Conservation (phyloP, 164 flowering plant species). For the Kalanchoe fedtschenkoi region DNA sequence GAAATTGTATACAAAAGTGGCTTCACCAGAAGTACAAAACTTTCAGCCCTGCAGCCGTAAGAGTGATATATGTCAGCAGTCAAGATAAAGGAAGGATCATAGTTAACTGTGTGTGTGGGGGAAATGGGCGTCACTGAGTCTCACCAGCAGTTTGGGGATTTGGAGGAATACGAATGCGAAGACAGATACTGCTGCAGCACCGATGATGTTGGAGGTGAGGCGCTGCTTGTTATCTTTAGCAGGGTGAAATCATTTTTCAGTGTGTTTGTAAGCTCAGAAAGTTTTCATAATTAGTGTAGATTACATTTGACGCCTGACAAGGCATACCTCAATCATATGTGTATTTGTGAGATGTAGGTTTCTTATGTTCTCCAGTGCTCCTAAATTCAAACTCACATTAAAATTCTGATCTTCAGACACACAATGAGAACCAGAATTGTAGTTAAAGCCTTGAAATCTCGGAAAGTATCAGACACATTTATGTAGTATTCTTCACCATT, state of each 20-base stretch:
- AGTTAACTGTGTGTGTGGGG: neutral
- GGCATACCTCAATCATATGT: constrained; percentile 86
- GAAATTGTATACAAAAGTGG: no score
- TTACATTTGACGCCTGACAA: neutral
- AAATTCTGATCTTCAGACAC: no score
- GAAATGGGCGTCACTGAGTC: constrained; percentile 4
- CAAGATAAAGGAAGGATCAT: no score
- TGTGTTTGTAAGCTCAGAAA: constrained; percentile 73
- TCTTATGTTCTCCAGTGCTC: constrained; percentile 87
- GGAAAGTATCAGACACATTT: no score
- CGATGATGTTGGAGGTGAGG: constrained; percentile 43
- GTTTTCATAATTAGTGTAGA: constrained; percentile 32
- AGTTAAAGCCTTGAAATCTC: no score
- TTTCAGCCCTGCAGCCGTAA: neutral
- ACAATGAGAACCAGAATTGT: no score
- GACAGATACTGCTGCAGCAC: constrained; percentile 33
- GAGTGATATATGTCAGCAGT: neutral
- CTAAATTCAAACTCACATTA: no score
- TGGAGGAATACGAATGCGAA: constrained; percentile 40
- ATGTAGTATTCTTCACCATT: no score
- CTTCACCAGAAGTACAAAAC: neutral
- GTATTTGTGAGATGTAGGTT: constrained; percentile 93
- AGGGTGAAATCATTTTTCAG: constrained; percentile 75
- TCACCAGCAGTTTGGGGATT: constrained; percentile 54
- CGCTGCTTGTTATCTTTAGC: constrained; percentile 68